Evolutionary conservation across 2,329 filamentous ascomycete genomes (phyloP).

Genomic region (Ophiocordyceps australis): DNA sequence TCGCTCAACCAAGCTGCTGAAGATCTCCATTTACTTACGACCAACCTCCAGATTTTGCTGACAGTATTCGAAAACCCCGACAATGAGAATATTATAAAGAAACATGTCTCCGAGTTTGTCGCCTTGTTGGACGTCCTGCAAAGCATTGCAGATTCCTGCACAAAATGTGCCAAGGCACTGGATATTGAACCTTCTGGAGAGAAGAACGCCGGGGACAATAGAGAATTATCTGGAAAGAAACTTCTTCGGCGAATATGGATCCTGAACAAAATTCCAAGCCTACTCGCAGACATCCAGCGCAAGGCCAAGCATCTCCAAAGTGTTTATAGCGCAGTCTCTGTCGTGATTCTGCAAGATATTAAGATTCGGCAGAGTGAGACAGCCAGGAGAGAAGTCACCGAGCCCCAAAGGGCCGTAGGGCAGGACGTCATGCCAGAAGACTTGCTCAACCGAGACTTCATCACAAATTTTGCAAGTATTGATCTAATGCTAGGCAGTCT

Average conservation of each 20-base stretch:
- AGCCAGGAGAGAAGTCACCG: constrained; percentile 2
- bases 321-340: constrained; percentile 3
- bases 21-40: constrained; percentile 3
- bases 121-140: constrained; percentile 3
- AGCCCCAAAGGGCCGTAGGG: constrained; percentile 1
- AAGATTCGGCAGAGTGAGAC: constrained; percentile 2
- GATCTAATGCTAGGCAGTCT: constrained; percentile 3
- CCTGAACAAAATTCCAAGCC: constrained; percentile 3
- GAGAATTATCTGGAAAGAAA: constrained; percentile 2
- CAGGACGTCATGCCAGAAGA: constrained; percentile 1
- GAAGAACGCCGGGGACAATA: constrained; percentile 1
- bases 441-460: constrained; percentile 3
- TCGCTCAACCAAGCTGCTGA: constrained; percentile 4
- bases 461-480: constrained; percentile 4
- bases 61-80: constrained; percentile 3
- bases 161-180: constrained; percentile 4
- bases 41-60: constrained; percentile 3
- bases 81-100: constrained; percentile 3
- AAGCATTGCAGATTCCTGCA: constrained; percentile 4
- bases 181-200: constrained; percentile 3
- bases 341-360: constrained; percentile 4
- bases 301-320: constrained; percentile 4
- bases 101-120: constrained; percentile 3
- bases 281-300: constrained; percentile 4
- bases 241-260: constrained; percentile 3